These are phyloP conservation scores for Globisporangium parvum DNA, from an alignment of 352 stramenopile genomes.

Conservation along the genomic window DNA sequence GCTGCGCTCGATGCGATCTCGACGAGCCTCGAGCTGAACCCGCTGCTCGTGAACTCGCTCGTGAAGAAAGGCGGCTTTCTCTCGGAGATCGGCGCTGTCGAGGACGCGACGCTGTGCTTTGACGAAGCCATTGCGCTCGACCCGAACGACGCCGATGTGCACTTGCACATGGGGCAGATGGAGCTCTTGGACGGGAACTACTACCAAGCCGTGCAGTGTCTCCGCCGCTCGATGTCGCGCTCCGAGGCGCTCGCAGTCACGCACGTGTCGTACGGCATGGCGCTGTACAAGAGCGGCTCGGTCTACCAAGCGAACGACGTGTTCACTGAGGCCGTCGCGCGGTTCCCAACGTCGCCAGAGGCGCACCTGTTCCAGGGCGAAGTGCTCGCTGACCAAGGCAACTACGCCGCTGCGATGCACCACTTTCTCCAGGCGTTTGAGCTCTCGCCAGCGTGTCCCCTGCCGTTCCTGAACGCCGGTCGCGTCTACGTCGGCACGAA, in stretches of 20 bases:
- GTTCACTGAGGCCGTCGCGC: conserved; percentile 57
- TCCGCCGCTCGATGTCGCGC: conserved; percentile 67
- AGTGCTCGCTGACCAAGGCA: conserved; percentile 73
- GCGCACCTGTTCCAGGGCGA: conserved; percentile 81
- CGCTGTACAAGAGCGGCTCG: conserved; percentile 81
- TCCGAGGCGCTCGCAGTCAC: conserved; percentile 71
- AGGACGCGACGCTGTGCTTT: conserved; percentile 59
- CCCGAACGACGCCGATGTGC: conserved; percentile 68
- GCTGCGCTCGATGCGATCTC: conserved; percentile 59
- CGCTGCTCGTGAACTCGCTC: conserved; percentile 50
- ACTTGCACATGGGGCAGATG: conserved; percentile 79
- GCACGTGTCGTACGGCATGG: conserved; percentile 81
- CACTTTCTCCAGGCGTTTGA: conserved; percentile 69
- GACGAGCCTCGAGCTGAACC: conserved; percentile 46
- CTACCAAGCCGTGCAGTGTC: conserved; percentile 56
- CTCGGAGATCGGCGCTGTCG: conserved; percentile 60
- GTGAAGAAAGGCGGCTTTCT: conserved; percentile 84
- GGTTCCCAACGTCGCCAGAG: conserved; percentile 67
- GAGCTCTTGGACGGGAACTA: conserved; percentile 77
- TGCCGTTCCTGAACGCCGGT: conserved; percentile 81
- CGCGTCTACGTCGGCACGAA: conserved; percentile 82
- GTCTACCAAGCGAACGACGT: conserved; percentile 79
- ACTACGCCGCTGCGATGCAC: conserved; percentile 77
- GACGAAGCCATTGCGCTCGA: conserved; percentile 60
- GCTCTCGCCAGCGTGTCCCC: conserved; percentile 64